Base-by-base conservation (phyloP, 257 asterid genomes). In the Thymus quinquecostatus region DNA sequence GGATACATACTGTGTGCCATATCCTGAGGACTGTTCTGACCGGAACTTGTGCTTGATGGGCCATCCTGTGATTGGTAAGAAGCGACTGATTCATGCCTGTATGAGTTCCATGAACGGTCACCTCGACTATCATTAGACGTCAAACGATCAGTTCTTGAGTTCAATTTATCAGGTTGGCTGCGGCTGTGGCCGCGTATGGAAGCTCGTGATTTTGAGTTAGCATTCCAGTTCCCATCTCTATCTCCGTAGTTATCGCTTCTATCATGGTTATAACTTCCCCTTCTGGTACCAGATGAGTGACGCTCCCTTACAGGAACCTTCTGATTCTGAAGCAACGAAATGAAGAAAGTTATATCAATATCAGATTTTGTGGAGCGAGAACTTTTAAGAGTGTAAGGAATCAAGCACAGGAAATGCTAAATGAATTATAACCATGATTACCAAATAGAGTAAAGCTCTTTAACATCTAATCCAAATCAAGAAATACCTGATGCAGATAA, bases 151-250 rank as follows among this genome's bases (percentile, higher is more conserved):
- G 78, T 58, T 79, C 92, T 89, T 10, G 92, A 84, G 76, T 82
- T 84, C 40, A 81, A 77, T 76, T 86, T 89, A 59, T 93, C 96
- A 72, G 78, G 76, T 82, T 88, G 95, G 82, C 63, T 75, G 72
- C 97, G 94, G 75, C 74, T 81, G 75, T 89, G 83, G 75, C 69
- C 79, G 63, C 95, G 90, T 14, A 69, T 75, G 34, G 88, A 81
- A 74, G 83, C 87, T 76, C 95, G 89, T 54, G 95, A 78, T 71
- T 86, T 94, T 50, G 92, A 59, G 73, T 78, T 88, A 67, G 66
- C 66, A 78, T 84, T 86, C 97, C 97, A 93, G 81, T 77, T 85
- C 41, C 89, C 92, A 28, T 91, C 97, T 83, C 93, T 86, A 74
- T 88, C 98, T 74, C 82, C 80, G 63, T 78, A 86, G 78, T 48